Percentiles rank a stretch among this genome's conserved stretches.
Conservation (phyloP, 2,329 filamentous ascomycete species). For the Cercospora sp. region DNA sequence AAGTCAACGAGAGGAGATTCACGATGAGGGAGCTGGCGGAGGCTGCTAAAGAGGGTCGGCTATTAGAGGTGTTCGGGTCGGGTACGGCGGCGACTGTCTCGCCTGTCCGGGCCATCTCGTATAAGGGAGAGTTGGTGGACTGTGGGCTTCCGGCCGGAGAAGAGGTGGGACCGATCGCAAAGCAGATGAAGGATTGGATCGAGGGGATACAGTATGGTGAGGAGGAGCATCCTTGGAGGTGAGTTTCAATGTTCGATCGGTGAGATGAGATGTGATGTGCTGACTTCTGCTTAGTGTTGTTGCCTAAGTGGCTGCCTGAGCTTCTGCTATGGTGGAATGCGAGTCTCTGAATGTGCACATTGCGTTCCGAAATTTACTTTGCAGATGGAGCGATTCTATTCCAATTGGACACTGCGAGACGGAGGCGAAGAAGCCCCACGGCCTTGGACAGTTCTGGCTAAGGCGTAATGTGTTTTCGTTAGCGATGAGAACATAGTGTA, state of each 20-base stretch:
- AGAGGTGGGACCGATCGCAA: conserved; percentile 84
- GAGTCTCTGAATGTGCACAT: not conserved
- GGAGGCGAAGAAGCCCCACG: not conserved
- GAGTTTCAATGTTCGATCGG: conserved; percentile 2
- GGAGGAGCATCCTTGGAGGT: conserved; percentile 85
- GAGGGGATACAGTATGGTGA: conserved; percentile 94
- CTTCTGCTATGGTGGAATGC: not conserved
- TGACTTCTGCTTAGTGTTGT: conserved; percentile 2
- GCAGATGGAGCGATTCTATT: not conserved
- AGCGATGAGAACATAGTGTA: not conserved
- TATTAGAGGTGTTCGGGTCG: conserved; percentile 90
- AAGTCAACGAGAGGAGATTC: conserved; percentile 82
- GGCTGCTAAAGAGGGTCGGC: conserved; percentile 76
- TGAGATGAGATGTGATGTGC: not conserved
- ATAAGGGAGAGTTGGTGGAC: conserved; percentile 76
- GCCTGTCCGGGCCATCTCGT: conserved; percentile 85
- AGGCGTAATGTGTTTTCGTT: not conserved
- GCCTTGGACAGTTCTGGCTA: not conserved
- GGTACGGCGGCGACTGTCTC: conserved; percentile 94
- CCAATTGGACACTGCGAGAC: not conserved
- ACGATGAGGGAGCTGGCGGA: conserved; percentile 84
- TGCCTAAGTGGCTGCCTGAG: not conserved
- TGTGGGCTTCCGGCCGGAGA: conserved; percentile 72
- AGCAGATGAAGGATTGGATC: conserved; percentile 94
- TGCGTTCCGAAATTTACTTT: not conserved